A percentile compares a stretch with the other conserved stretches of the same genome.
phyloP scores from a whole-genome alignment of 495 filamentous ascomycete species.

The Daldinia bambusicola region DNA sequence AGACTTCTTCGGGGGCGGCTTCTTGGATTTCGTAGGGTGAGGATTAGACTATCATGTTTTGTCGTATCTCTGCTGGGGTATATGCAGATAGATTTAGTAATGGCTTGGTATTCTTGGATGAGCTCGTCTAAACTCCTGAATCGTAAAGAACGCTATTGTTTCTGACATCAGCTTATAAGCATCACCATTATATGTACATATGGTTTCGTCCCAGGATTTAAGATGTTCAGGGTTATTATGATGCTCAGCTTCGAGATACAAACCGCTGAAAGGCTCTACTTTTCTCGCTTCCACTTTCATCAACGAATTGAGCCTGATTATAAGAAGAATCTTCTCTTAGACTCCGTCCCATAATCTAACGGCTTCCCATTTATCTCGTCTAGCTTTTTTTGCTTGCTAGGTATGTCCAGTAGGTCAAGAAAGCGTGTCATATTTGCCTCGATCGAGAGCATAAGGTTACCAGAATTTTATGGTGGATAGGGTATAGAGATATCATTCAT shows the following conservation, averaged over 20 bases:
- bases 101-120: too few relatives aligned
- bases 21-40: constrained; percentile 45
- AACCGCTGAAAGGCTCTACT: constrained; percentile 8
- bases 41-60: background rate
- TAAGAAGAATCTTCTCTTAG: too few relatives aligned
- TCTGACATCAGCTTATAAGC: too few relatives aligned
- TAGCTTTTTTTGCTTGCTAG: background rate
- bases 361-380: background rate
- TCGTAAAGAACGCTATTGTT: too few relatives aligned
- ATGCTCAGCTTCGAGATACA: constrained; percentile 14
- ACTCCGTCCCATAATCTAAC: too few relatives aligned
- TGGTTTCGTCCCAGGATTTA: background rate
- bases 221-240: constrained; percentile 9
- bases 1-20: constrained; percentile 48
- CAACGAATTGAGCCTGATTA: background rate
- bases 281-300: background rate
- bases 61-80: too few relatives aligned
- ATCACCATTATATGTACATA: too few relatives aligned
- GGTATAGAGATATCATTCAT: background rate
- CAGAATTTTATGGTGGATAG: too few relatives aligned
- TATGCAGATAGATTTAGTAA: too few relatives aligned
- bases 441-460: too few relatives aligned
- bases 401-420: background rate
- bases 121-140: too few relatives aligned
- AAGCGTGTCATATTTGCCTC: background rate